These are phyloP conservation scores for Aeschynomene evenia DNA, from an alignment of 306 rosid species.

Conservation along the genomic window DNA sequence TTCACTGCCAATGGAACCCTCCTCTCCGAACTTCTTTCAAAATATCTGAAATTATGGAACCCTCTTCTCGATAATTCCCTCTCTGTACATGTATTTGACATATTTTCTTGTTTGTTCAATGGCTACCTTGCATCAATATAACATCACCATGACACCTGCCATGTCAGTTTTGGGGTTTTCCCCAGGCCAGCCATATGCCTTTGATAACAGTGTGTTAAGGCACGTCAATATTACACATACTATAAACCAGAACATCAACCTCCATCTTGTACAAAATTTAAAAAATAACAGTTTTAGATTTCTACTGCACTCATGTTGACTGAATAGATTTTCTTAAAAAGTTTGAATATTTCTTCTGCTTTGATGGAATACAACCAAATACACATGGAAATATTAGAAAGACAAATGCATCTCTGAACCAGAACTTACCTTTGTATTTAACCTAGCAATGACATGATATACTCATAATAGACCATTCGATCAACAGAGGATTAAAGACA, in stretches of 20 bases:
- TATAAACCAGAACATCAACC: background rate
- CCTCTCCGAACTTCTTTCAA: background rate
- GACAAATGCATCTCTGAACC: constrained; percentile 8
- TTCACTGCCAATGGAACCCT: background rate
- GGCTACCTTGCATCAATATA: background rate
- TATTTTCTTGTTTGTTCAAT: background rate
- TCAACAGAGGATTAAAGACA: background rate
- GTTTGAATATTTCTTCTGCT: background rate
- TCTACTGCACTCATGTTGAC: background rate
- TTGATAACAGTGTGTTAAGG: background rate
- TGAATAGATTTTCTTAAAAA: background rate
- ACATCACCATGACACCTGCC: background rate
- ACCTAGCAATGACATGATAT: constrained; percentile 14
- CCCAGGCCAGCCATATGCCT: background rate
- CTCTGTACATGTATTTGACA: background rate
- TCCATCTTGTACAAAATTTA: background rate
- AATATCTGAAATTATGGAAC: background rate
- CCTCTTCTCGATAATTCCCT: background rate
- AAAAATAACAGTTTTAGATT: background rate
- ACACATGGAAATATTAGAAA: background rate
- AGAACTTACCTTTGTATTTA: constrained; percentile 23
- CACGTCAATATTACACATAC: background rate
- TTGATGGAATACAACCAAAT: background rate
- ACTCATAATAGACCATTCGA: constrained; percentile 3
- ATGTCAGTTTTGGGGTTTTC: background rate